Base-by-base conservation (phyloP, 441 rosid genomes). In the Pelargonium myrrhifolium region DNA sequence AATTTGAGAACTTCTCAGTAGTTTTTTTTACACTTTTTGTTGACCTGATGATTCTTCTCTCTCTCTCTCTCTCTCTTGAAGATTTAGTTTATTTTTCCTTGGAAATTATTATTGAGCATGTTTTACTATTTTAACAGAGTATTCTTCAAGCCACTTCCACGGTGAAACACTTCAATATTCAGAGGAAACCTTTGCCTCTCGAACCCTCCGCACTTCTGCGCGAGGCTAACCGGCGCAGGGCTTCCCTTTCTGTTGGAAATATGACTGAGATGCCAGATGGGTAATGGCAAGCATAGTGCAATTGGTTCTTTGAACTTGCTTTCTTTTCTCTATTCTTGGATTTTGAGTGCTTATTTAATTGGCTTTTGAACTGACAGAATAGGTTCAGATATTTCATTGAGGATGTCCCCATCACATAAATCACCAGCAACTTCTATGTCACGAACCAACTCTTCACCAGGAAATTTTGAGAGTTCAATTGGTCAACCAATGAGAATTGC, bases 171-270 rank as follows among this genome's bases (percentile, higher is more conserved):
- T 95, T 95, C 74, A 87, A 90, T 68, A 90, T 95, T 78, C 96
- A 89, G 71, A 87, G 87, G 73, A 95, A 85, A 74, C 85, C 86
- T 67, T 83, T 95, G 83, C 97, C 99, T 74, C 89, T 95, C 75
- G 99, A 95, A 82, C 98, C 99, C 72, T 84, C 97, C 67, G 85
- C 89, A 66, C 89, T 95, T 71, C 69, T 95, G 75, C 97, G 98
- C 17, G 96, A 92, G 85, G 99, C 99, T 78, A 95, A 95, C 72
- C 71, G 97, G 64, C 81, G 97, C 66, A 89, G 99, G 78, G 99
- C 98, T 77, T 92, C 99, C 73, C 90, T 95, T 75, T 92, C 98
- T 87, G 89, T 93, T 78, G 99, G 99, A 81, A 95, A 87, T 77
- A 70, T 83, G 79, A 79, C 74, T 68, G 99, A 95, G 80, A 77